Conservation (phyloP, 2,329 filamentous ascomycete genomes). For the Geosmithia flava region DNA sequence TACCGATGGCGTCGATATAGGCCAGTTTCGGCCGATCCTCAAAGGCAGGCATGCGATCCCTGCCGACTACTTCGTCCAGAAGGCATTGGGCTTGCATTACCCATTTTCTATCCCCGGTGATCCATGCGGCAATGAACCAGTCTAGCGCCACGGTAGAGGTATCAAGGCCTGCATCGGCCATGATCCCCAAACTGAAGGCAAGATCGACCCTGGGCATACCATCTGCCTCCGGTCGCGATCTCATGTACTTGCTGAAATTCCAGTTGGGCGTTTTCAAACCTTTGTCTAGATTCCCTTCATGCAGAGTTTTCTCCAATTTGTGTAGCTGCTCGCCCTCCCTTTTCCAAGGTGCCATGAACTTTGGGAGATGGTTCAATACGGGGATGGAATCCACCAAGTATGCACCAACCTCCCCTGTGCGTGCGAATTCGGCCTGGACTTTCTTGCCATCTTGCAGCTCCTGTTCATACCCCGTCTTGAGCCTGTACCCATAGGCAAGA, state of each 20-base stretch:
- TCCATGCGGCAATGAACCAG: conserved; percentile 18
- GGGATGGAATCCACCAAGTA: conserved; percentile 29
- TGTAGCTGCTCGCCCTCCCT: conserved; percentile 15
- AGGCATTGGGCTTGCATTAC: conserved; percentile 23
- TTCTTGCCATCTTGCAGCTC: conserved; percentile 10
- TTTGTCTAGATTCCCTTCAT: conserved; percentile 11
- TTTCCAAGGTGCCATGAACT: conserved; percentile 20
- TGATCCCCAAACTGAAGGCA: conserved; percentile 17
- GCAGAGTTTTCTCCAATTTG: conserved; percentile 15
- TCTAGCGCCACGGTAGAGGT: conserved; percentile 14
- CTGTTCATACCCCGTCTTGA: conserved; percentile 12
- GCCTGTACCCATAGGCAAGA: conserved; percentile 21
- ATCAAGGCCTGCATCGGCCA: conserved; percentile 18
- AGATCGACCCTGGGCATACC: conserved; percentile 14
- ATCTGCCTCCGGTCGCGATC: conserved; percentile 6
- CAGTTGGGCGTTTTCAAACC: conserved; percentile 11
- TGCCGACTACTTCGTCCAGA: conserved; percentile 27
- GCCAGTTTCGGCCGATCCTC: conserved; percentile 23
- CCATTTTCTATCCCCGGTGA: conserved; percentile 8
- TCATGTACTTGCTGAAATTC: conserved; percentile 17
- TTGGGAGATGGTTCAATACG: conserved; percentile 24
- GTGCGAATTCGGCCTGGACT: conserved; percentile 12
- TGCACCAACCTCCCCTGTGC: conserved; percentile 14
- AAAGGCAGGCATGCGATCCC: conserved; percentile 22
- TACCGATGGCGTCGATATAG: conserved; percentile 24